phyloP scores from a whole-genome alignment of 768 basidiomycete genomes.

The Russula brevipes region DNA sequence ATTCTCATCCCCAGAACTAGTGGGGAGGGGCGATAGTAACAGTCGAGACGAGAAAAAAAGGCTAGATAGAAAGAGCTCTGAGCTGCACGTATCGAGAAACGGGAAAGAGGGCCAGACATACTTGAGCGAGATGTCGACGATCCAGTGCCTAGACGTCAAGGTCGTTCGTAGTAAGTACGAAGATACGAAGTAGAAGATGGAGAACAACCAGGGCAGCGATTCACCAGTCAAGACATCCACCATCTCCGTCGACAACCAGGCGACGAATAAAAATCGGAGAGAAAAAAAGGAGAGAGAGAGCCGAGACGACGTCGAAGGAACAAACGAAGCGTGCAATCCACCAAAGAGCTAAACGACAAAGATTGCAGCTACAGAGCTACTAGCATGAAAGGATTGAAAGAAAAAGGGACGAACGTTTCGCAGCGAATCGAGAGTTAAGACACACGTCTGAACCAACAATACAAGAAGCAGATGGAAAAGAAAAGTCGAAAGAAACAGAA shows the following conservation, averaged over 20 bases:
- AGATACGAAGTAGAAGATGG: constrained; percentile 18
- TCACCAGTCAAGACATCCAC: constrained; percentile 13
- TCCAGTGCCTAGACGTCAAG: constrained; percentile 22
- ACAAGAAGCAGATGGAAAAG: constrained; percentile 13
- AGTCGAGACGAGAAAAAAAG: too few relatives aligned
- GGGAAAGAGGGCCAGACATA: constrained; percentile 4
- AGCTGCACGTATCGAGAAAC: constrained; percentile 1
- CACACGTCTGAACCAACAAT: constrained; percentile 6
- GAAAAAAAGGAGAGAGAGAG: neutral
- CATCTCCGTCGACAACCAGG: too few relatives aligned
- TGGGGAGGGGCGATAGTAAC: too few relatives aligned
- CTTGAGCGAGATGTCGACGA: constrained; percentile 11
- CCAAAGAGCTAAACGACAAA: constrained; percentile 11
- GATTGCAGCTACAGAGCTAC: constrained; percentile 8
- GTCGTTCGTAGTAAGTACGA: constrained; percentile 12
- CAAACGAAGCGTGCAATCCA: constrained; percentile 6
- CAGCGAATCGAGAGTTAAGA: constrained; percentile 8
- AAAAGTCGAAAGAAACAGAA: neutral
- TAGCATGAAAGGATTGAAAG: constrained; percentile 3
- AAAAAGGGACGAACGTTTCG: neutral
- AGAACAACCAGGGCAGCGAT: constrained; percentile 19
- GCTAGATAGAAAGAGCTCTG: neutral
- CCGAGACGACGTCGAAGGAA: constrained; percentile 6
- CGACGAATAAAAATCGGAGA: constrained; percentile 8
- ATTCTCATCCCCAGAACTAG: constrained; percentile 23